phyloP scores from a whole-genome alignment of 2,329 filamentous ascomycete genomes.

The Hypoxylon sp. region DNA sequence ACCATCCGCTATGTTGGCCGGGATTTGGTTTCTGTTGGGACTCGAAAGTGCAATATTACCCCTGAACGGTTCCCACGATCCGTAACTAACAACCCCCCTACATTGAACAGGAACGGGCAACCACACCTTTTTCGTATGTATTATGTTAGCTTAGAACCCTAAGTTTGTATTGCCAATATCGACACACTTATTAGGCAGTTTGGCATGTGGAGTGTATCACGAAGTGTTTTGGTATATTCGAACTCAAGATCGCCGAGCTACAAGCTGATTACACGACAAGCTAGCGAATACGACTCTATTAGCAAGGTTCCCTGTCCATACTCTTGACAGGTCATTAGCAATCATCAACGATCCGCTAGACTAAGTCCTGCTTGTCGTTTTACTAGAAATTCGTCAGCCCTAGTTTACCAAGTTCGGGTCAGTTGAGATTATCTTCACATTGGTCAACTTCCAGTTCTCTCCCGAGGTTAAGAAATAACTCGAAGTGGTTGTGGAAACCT shows the following conservation, averaged over 20 bases:
- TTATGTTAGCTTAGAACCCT: neutral
- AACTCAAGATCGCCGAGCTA: neutral
- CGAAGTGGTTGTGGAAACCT: neutral
- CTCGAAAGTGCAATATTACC: conserved; percentile 36
- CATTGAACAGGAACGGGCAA: neutral
- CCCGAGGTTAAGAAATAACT: neutral
- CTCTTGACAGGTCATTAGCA: conserved; percentile 23
- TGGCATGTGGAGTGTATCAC: neutral
- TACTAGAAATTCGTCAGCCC: neutral
- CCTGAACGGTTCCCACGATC: conserved; percentile 28
- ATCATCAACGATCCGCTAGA: conserved; percentile 8
- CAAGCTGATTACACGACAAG: neutral
- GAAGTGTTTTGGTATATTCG: neutral
- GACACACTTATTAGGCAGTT: neutral
- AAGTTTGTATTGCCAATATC: neutral
- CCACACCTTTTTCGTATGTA: neutral
- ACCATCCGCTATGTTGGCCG: conserved; percentile 10
- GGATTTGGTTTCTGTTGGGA: conserved; percentile 33
- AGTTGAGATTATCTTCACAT: neutral
- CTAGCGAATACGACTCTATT: conserved; percentile 13
- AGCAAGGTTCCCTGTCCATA: conserved; percentile 9
- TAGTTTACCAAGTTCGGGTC: conserved; percentile 1
- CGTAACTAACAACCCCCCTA: conserved; percentile 17
- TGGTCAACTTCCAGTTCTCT: neutral
- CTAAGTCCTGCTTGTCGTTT: neutral